phyloP scores from a whole-genome alignment of 1,139 yeast genomes.

The Zygotorulaspora mrakii region DNA sequence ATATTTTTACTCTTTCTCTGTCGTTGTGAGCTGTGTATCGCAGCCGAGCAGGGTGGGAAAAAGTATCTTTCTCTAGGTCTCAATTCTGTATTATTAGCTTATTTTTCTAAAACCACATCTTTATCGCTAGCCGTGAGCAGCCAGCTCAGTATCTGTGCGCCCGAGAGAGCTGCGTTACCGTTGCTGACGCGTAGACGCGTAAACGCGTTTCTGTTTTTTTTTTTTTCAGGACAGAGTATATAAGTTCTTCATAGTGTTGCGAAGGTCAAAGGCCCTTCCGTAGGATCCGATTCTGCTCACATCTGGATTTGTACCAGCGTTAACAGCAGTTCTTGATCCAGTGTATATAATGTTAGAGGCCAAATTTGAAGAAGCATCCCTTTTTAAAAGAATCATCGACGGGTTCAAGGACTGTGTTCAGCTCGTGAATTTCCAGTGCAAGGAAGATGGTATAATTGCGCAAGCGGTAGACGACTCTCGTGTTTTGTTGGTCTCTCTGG shows the following conservation, averaged over 20 bases:
- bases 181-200: constrained; percentile 7
- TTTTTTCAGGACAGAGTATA: too few species aligned
- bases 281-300: too few species aligned
- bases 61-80: neutral
- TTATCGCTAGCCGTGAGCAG: neutral
- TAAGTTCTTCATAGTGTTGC: too few species aligned
- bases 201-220: neutral
- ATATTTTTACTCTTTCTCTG: neutral
- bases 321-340: too few species aligned
- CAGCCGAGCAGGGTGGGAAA: neutral
- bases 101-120: neutral
- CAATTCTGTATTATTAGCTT: constrained; percentile 3
- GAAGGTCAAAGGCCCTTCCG: too few species aligned
- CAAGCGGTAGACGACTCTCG: constrained; percentile 98
- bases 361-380: constrained; percentile 87
- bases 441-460: constrained; percentile 89
- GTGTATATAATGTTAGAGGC: constrained; percentile 96
- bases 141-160: too few species aligned
- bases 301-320: neutral
- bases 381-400: constrained; percentile 87
- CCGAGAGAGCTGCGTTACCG: too few species aligned
- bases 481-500: constrained; percentile 83
- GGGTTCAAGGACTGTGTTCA: constrained; percentile 91
- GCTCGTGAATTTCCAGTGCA: constrained; percentile 93
- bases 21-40: neutral